Conservation (phyloP, 768 basidiomycete species). For the Saitozyma sp. region DNA sequence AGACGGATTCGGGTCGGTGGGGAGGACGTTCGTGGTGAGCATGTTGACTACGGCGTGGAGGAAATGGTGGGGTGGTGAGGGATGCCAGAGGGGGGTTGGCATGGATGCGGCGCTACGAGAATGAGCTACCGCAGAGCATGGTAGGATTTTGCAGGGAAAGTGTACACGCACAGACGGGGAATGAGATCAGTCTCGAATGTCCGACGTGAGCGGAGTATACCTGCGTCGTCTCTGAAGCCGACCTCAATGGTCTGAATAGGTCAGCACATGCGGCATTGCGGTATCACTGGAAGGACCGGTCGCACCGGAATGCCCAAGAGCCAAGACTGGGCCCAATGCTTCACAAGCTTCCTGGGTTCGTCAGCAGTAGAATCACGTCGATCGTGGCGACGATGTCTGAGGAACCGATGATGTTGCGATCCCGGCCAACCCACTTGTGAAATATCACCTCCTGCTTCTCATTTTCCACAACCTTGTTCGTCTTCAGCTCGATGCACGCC, state of each 20-base stretch:
- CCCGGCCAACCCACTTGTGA: conserved; percentile 37
- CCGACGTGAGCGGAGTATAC: conserved; percentile 36
- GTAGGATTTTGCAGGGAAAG: neutral
- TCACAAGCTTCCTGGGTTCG: conserved; percentile 47
- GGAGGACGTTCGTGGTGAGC: conserved; percentile 34
- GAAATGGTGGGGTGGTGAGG: conserved; percentile 34
- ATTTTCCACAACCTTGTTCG: conserved; percentile 49
- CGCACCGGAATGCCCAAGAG: conserved; percentile 51
- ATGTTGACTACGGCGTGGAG: conserved; percentile 36
- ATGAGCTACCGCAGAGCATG: neutral
- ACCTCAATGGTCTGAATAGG: conserved; percentile 40
- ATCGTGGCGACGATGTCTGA: too few species aligned
- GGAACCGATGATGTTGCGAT: neutral
- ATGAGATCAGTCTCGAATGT: conserved; percentile 45
- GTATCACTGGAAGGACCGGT: neutral
- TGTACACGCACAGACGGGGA: conserved; percentile 40
- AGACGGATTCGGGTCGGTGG: conserved; percentile 35
- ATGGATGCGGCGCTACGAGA: conserved; percentile 30
- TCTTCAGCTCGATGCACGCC: conserved; percentile 50
- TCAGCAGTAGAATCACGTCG: conserved; percentile 3
- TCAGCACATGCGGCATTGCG: neutral
- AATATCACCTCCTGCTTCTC: conserved; percentile 46
- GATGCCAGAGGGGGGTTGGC: conserved; percentile 38
- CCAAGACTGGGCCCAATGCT: conserved; percentile 54
- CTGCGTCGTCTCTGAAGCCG: conserved; percentile 48